A percentile compares a stretch with the other conserved stretches of the same genome.
phyloP scores from a whole-genome alignment of 805 yeast genomes.

The Wickerhamiella brachini region DNA sequence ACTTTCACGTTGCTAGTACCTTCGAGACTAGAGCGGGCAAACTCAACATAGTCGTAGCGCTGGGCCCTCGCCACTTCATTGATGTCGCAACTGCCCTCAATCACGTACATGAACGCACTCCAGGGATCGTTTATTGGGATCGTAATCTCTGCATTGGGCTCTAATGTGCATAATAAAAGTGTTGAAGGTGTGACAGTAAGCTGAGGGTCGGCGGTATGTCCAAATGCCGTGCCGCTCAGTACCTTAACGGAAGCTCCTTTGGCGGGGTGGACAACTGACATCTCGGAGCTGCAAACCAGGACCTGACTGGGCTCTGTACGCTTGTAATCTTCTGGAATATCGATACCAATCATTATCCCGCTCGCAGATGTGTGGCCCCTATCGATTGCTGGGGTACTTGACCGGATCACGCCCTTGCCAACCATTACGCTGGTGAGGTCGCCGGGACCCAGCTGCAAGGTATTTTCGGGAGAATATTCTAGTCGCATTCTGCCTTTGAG shows the following conservation, averaged over 20 bases:
- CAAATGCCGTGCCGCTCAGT: slow-evolving; percentile 13
- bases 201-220: slow-evolving; percentile 9
- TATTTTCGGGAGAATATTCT: slow-evolving; percentile 13
- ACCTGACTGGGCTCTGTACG: slow-evolving; percentile 13
- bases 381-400: slow-evolving; percentile 6
- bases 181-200: slow-evolving; percentile 14
- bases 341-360: slow-evolving; percentile 13
- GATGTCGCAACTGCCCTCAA: slow-evolving; percentile 16
- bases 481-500: slow-evolving; percentile 9
- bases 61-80: slow-evolving; percentile 5
- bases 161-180: slow-evolving; percentile 7
- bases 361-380: slow-evolving; percentile 2
- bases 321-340: slow-evolving; percentile 16
- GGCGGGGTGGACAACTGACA: slow-evolving; percentile 3
- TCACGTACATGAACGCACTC: slow-evolving; percentile 21
- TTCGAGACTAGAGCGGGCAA: slow-evolving; percentile 6
- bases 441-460: slow-evolving; percentile 12
- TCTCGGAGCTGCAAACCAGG: slow-evolving; percentile 9
- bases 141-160: slow-evolving; percentile 9
- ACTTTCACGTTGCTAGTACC: not conserved
- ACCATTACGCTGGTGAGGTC: slow-evolving; percentile 16
- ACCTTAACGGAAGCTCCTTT: slow-evolving; percentile 7
- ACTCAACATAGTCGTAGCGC: slow-evolving; percentile 13
- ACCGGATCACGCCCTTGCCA: slow-evolving; percentile 14
- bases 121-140: slow-evolving; percentile 16